Evolutionary conservation across 306 rosid genomes (phyloP).

Genomic region (Citrullus amarus): DNA sequence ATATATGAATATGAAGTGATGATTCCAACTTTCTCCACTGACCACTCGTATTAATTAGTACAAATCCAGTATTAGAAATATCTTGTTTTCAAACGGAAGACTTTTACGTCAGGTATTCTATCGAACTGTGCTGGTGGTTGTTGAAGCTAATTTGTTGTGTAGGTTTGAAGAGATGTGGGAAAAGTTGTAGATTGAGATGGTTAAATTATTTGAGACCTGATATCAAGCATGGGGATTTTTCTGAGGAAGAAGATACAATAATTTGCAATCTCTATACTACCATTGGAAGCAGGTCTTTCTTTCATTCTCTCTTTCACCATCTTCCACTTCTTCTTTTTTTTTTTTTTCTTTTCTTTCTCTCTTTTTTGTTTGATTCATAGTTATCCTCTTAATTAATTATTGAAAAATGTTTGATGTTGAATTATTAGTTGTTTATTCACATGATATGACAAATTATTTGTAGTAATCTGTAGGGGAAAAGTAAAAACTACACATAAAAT

Average conservation of each 20-base stretch:
- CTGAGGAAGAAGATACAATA: slow-evolving; percentile 70
- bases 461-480: background rate
- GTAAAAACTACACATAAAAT: background rate
- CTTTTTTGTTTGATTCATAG: background rate
- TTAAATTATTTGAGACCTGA: slow-evolving; percentile 90
- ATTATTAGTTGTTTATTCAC: background rate
- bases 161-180: slow-evolving; percentile 92
- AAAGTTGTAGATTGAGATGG: slow-evolving; percentile 94
- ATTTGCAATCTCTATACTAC: slow-evolving; percentile 67
- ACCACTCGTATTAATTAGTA: no score
- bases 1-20: background rate
- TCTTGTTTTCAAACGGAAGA: no score
- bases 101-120: background rate
- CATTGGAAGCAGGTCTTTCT: slow-evolving; percentile 85
- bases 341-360: background rate
- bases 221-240: slow-evolving; percentile 82
- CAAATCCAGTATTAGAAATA: no score
- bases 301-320: background rate
- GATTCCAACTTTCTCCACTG: background rate
- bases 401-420: background rate
- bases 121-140: background rate
- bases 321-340: no score
- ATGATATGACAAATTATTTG: background rate
- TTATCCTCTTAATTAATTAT: background rate
- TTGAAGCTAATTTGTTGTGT: background rate